These are phyloP conservation scores for Vanderwaltozyma yarrowii DNA, from an alignment of 805 yeast species.

Conservation along the genomic window DNA sequence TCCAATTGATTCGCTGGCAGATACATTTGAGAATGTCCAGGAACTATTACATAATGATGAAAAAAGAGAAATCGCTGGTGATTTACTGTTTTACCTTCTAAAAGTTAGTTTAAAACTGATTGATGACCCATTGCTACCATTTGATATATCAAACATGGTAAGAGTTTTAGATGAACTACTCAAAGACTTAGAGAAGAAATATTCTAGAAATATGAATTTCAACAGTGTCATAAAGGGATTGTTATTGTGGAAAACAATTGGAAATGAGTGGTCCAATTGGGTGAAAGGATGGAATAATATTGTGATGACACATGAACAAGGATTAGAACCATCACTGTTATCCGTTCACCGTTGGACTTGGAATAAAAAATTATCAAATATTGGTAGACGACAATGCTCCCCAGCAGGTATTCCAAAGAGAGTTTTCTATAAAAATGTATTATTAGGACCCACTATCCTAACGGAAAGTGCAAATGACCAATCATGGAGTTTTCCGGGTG, in stretches of 20 bases:
- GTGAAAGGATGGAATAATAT: conserved; percentile 49
- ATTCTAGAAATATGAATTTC: conserved; percentile 20
- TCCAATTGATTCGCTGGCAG: conserved; percentile 54
- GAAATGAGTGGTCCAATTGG: conserved; percentile 43
- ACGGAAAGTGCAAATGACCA: conserved; percentile 45
- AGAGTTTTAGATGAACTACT: conserved; percentile 34
- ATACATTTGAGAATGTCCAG: conserved; percentile 46
- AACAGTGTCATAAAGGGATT: conserved; percentile 25
- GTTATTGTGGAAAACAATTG: conserved; percentile 33
- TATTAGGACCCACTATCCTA: conserved; percentile 57
- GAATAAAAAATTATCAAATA: conserved; percentile 49
- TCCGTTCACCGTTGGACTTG: conserved; percentile 64
- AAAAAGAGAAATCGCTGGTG: conserved; percentile 35
- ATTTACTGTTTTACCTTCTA: conserved; percentile 46
- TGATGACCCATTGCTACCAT: conserved; percentile 70
- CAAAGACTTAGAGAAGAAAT: conserved; percentile 32
- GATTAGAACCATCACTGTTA: conserved; percentile 56
- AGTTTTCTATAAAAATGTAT: conserved; percentile 54
- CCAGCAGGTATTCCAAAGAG: conserved; percentile 38
- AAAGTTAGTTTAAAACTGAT: conserved; percentile 43
- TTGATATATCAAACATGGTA: conserved; percentile 40
- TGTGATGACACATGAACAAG: conserved; percentile 36
- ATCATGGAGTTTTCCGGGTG: conserved; percentile 57
- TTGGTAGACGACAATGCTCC: conserved; percentile 42
- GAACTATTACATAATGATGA: conserved; percentile 39